A percentile compares a stretch with the other conserved stretches of the same genome.
phyloP scores from a whole-genome alignment of 176 grass and related monocot genomes.

The Ampelocalamus luodianensis region DNA sequence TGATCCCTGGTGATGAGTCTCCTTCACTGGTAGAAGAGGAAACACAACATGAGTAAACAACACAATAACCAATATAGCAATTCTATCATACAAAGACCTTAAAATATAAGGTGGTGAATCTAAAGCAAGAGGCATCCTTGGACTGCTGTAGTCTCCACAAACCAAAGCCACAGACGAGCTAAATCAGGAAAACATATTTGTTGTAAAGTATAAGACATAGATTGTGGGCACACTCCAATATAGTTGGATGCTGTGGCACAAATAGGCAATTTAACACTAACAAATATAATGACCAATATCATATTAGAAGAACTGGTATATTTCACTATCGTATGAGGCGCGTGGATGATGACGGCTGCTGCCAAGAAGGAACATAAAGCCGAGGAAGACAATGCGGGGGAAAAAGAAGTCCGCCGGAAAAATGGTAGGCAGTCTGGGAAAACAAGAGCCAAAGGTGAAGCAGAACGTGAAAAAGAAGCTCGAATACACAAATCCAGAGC shows the following conservation, averaged over 20 bases:
- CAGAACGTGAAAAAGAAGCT: too few species aligned
- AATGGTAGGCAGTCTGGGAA: too few species aligned
- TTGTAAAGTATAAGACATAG: background rate
- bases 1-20: too few species aligned
- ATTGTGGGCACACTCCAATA: background rate
- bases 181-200: background rate
- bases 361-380: too few species aligned
- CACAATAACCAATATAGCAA: constrained; percentile 21
- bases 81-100: constrained; percentile 19
- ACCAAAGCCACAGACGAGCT: background rate
- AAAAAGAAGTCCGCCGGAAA: too few species aligned
- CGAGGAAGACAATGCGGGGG: too few species aligned
- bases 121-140: constrained; percentile 5
- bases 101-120: constrained; percentile 20
- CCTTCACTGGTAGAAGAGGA: constrained; percentile 47
- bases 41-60: constrained; percentile 31
- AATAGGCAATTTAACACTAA: background rate
- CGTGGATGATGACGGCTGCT: too few species aligned
- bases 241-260: background rate
- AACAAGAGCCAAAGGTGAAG: too few species aligned
- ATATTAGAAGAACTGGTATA: background rate
- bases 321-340: background rate
- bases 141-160: background rate
- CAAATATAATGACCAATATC: background rate
- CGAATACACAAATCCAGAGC: too few species aligned